Percentiles rank a stretch among this genome's conserved stretches.
phyloP scores from a whole-genome alignment of 441 rosid species.

The Erysimum cheiri region DNA sequence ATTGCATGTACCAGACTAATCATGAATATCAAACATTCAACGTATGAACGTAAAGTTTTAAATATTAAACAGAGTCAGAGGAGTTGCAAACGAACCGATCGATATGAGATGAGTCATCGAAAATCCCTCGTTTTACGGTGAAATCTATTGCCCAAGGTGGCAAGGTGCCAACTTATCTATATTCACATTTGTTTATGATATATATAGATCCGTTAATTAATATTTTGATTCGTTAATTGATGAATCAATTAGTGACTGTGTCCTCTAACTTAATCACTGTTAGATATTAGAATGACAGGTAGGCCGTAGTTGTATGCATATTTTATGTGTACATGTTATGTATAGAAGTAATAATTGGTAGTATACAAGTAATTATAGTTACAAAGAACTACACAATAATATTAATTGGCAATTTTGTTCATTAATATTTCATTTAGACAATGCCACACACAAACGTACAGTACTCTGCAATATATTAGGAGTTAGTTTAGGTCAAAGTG shows the following conservation, averaged over 20 bases:
- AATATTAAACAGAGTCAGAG: background rate
- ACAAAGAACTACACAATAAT: background rate
- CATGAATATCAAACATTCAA: background rate
- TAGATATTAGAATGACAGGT: constrained; percentile 19
- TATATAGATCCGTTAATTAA: constrained; percentile 11
- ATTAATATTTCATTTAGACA: background rate
- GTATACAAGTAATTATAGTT: background rate
- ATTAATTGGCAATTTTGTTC: background rate
- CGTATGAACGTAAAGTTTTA: background rate
- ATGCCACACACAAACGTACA: constrained; percentile 5
- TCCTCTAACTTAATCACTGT: background rate
- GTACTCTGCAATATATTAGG: background rate
- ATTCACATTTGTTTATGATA: constrained; percentile 8
- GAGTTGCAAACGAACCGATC: background rate
- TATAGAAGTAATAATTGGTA: background rate
- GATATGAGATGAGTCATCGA: background rate
- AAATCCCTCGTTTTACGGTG: constrained; percentile 22
- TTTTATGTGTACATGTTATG: background rate
- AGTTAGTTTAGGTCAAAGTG: constrained; percentile 1
- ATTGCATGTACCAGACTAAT: background rate
- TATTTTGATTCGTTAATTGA: constrained; percentile 6
- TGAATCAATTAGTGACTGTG: background rate
- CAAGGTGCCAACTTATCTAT: constrained; percentile 1
- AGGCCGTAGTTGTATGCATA: background rate
- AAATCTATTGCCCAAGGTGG: constrained; percentile 7